Base-by-base conservation (phyloP, 2,329 filamentous ascomycete genomes). In the Botrytis byssoidea region DNA sequence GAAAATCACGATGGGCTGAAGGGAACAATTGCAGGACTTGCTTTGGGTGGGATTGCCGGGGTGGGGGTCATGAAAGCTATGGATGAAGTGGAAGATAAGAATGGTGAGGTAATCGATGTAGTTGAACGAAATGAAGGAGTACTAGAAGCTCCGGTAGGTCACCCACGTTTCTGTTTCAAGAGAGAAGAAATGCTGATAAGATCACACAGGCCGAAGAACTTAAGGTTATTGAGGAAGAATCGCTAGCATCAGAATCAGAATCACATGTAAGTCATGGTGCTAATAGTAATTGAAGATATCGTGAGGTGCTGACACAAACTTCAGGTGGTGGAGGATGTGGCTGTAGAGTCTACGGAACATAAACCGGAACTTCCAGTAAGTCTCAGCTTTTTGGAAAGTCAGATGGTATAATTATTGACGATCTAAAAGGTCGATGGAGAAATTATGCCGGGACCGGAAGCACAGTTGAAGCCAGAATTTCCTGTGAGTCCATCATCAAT, bases 1-100 rank as follows among this genome's bases (percentile, higher is more conserved):
- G 77, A 77, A 25, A 74, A 79, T 8, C 78, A 79, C 35, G 72
- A 76, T 22, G 73, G 76, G 16, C 76, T 76, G 5, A 79, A 77
- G 61, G 73, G 70, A 16, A 74, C 76, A 0, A 75, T 79, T 64
- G 77, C 77, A 0, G 74, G 75, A 10, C 74, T 81, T 57, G 71
- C 73, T 40, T 68, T 70, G 35, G 77, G 77, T 73, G 76, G 75
- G 4, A 77, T 77, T 63, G 76, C 72, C 18, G 72, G 69, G 8
- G 61, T 71, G 42, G 46, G 9, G 2, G 37, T 48, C 22, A 44
- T 57, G 32, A 65, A 67, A 37, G 61, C 16, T 57, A 22, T 57
- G 35, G n/a, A 16, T 25, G 40, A 20, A 4, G 22, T 20, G 18
- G 57, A 20, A 7, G 57, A 4, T 3, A 32, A 51, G 5, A 8